Conservation (phyloP, 192 early-diverging fungal species). For the Cetraspora pellucida region DNA sequence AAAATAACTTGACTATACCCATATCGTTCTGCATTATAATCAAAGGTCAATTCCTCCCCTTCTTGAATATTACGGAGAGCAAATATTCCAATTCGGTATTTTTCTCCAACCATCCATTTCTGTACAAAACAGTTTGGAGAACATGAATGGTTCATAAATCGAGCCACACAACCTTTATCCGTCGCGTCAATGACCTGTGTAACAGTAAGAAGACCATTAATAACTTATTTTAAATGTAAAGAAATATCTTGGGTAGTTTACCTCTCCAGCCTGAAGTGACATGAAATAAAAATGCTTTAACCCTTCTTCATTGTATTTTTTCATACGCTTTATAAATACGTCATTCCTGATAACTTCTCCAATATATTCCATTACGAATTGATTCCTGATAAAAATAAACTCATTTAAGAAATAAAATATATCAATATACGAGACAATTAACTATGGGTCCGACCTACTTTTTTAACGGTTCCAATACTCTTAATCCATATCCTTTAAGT, state of each 20-base stretch:
- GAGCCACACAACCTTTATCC: slow-evolving; percentile 86
- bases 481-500: slow-evolving; percentile 93
- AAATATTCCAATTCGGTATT: slow-evolving; percentile 96
- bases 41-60: slow-evolving; percentile 94
- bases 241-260: slow-evolving; percentile 33
- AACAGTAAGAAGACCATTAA: not conserved
- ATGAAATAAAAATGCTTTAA: slow-evolving; percentile 98
- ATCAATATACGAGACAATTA: not conserved
- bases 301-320: slow-evolving; percentile 79
- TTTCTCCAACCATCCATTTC: slow-evolving; percentile 95
- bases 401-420: not conserved
- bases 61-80: slow-evolving; percentile 71
- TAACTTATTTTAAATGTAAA: not conserved
- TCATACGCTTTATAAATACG: slow-evolving; percentile 81
- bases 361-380: slow-evolving; percentile 97
- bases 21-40: slow-evolving; percentile 97
- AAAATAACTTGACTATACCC: slow-evolving; percentile 53
- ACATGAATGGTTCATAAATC: slow-evolving; percentile 99
- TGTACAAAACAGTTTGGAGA: slow-evolving; percentile 92
- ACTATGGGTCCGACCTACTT: slow-evolving; percentile 49
- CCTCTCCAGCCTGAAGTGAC: slow-evolving; percentile 89
- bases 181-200: slow-evolving; percentile 90
- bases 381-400: slow-evolving; percentile 53
- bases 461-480: slow-evolving; percentile 63
- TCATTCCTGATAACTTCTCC: slow-evolving; percentile 89